A percentile compares a stretch with the other conserved stretches of the same genome.
These are phyloP conservation scores for Papiliotrema flavescens DNA, from an alignment of 1,284 basidiomycete species.

Conservation along the genomic window DNA sequence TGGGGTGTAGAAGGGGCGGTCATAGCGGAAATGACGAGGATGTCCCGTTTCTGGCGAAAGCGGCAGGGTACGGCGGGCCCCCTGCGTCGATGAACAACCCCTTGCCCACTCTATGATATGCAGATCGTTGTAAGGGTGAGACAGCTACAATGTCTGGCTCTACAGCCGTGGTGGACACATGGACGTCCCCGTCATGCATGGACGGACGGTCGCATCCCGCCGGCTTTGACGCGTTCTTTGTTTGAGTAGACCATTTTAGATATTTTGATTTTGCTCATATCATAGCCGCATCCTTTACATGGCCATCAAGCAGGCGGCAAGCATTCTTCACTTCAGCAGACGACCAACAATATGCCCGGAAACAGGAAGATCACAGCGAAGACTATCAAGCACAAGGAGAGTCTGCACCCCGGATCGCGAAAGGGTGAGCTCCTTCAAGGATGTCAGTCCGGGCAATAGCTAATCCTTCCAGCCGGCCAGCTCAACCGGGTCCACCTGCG, in stretches of 20 bases:
- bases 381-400: constrained; percentile 48
- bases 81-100: too few species aligned
- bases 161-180: not conserved
- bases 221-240: too few species aligned
- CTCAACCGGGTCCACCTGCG: constrained; percentile 67
- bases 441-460: not conserved
- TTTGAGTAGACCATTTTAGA: constrained; percentile 2
- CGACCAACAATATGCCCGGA: constrained; percentile 29
- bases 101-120: too few species aligned
- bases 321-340: not conserved
- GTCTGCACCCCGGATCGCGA: constrained; percentile 46
- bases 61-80: not conserved
- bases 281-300: not conserved
- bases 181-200: not conserved
- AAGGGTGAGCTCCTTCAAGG: constrained; percentile 32
- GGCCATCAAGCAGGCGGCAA: not conserved
- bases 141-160: too few species aligned
- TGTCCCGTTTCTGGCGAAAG: not conserved
- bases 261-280: not conserved
- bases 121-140: too few species aligned
- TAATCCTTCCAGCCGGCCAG: constrained; percentile 59
- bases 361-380: constrained; percentile 47
- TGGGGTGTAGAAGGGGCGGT: not conserved
- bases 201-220: not conserved
- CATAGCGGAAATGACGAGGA: not conserved